A percentile compares a stretch with the other conserved stretches of the same genome.
Evolutionary conservation across 495 filamentous ascomycete species (phyloP).

Genomic region (Patellaria atrata): DNA sequence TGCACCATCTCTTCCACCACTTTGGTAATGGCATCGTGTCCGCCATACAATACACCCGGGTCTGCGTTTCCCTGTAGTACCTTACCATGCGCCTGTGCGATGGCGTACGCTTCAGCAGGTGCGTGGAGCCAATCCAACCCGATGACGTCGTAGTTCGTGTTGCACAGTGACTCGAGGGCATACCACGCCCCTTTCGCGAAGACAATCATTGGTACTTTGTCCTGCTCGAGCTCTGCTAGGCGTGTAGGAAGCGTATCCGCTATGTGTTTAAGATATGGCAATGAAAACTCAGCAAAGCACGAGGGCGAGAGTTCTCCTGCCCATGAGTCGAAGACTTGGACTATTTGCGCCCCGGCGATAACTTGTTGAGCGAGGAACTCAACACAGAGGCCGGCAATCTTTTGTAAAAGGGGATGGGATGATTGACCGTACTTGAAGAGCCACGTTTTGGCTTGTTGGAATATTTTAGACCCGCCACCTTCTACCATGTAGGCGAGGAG

Average conservation of each 20-base stretch:
- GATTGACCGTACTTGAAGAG: conserved; percentile 77
- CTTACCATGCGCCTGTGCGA: conserved; percentile 50
- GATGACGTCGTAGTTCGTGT: conserved; percentile 82
- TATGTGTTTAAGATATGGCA: conserved; percentile 78
- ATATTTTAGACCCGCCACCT: conserved; percentile 87
- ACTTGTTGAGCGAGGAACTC: conserved; percentile 90
- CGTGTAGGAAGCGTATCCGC: conserved; percentile 57
- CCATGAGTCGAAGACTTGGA: conserved; percentile 99
- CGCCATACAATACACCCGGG: conserved; percentile 83
- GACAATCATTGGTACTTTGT: conserved; percentile 90
- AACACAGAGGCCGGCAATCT: conserved; percentile 83
- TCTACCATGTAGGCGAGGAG: conserved; percentile 98
- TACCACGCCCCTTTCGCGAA: conserved; percentile 99
- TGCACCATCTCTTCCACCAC: conserved; percentile 70
- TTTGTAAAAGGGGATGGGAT: conserved; percentile 66
- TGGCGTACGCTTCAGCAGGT: conserved; percentile 63
- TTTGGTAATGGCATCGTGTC: conserved; percentile 58
- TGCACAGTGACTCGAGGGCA: conserved; percentile 72
- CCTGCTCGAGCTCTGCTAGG: conserved; percentile 55
- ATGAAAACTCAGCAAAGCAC: conserved; percentile 66
- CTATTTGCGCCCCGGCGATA: conserved; percentile 74
- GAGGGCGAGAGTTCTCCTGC: conserved; percentile 80
- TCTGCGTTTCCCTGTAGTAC: conserved; percentile 92
- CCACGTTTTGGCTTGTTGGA: conserved; percentile 86
- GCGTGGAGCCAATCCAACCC: conserved; percentile 92